Evolutionary conservation across 1,284 basidiomycete species (phyloP), one percentile per base, ranked within the genome.

Genomic region (Porodaedalea pini): DNA sequence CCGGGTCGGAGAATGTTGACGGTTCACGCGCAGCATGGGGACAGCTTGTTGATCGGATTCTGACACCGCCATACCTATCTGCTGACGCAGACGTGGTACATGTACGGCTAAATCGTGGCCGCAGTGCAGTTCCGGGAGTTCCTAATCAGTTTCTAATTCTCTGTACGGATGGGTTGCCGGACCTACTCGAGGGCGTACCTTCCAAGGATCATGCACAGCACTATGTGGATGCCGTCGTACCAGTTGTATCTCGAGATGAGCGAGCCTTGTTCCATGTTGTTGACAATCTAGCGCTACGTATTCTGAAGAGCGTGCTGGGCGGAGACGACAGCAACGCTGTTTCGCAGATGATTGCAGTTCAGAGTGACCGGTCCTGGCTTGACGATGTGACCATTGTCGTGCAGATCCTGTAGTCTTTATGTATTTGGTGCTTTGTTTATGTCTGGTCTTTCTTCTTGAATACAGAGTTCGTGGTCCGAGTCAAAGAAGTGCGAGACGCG

Each of bases 141-240:
- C 64, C 19, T 62, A 67, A 25, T 45, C 53, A 61, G 36, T 62
- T 64, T 40, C 65, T 82, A 36, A 69, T 86, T 52, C 68, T 83
- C 58, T 81, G 77, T 63, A 80, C 81, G 4, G 83, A 86, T 62
- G 83, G 85, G 3, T 68, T 86, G 37, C 64, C 72, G 13, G 84
- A 85, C 64, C 64, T 83, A 34, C 79, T 80, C 57, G 72, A 75
- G 50, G 70, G 71, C 21, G 61, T 69, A n/a, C 67, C 70, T 21
- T 60, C 63, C 49, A 51, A 71, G 8, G 68, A 73, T 32, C 39
- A 52, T 6, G 32, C 51, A 54, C 49, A 60, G 17, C 23, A 34
- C 13, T 60, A 57, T 39, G 40, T 54, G 10, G 45, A 55, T 23
- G 55, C 51, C 17, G 21, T 60, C 6, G 31, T 57, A 21, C 51